These are phyloP conservation scores for Hevea brasiliensis DNA, from an alignment of 345 rosid species.

Conservation along the genomic window DNA sequence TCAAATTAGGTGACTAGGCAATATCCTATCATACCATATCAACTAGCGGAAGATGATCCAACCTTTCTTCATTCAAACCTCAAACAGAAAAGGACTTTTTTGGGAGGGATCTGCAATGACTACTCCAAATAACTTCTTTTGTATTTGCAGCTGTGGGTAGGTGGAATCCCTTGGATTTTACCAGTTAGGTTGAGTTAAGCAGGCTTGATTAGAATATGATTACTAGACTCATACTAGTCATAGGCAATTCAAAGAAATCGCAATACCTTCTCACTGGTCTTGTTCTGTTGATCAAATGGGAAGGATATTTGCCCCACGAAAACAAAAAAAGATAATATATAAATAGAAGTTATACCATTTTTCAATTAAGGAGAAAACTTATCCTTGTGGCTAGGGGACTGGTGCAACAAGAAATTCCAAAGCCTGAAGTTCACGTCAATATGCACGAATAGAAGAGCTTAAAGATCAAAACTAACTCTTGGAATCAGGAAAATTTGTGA, in stretches of 20 bases:
- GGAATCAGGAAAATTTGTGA: not conserved
- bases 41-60: not conserved
- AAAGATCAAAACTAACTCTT: not conserved
- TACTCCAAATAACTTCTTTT: not conserved
- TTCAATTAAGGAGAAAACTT: not conserved
- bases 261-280: not conserved
- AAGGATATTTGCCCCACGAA: not conserved
- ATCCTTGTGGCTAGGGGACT: not conserved
- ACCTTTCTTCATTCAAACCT: slow-evolving; percentile 4
- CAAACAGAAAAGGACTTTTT: slow-evolving; percentile 3
- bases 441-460: not conserved
- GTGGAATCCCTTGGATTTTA: not conserved
- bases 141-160: not conserved
- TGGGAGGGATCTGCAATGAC: not conserved
- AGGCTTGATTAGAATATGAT: not conserved
- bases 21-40: slow-evolving; percentile 13
- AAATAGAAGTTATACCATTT: not conserved
- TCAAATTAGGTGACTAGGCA: slow-evolving; percentile 13
- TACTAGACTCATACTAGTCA: not conserved
- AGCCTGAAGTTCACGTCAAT: not conserved
- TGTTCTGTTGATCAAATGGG: not conserved
- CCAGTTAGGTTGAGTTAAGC: not conserved
- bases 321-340: not conserved
- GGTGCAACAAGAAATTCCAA: not conserved
- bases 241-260: not conserved